A percentile compares a stretch with the other conserved stretches of the same genome.
phyloP scores from a whole-genome alignment of 352 stramenopile genomes.

The Globisporangium cystogenes region DNA sequence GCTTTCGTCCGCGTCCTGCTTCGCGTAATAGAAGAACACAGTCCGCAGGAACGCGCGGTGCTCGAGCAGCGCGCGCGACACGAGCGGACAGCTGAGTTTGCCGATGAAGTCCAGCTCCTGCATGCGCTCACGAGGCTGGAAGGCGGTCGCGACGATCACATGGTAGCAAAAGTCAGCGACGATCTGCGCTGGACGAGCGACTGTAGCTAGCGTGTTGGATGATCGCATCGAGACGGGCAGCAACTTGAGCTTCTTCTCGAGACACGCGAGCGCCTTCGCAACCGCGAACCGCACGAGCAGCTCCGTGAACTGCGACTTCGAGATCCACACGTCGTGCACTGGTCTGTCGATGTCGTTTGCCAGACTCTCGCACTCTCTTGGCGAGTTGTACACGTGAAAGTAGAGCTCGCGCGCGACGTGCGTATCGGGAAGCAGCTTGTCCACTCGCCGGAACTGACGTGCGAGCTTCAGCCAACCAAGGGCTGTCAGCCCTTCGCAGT shows the following conservation, averaged over 20 bases:
- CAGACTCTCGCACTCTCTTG: no score
- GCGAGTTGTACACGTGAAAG: constrained; percentile 2
- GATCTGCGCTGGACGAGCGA: constrained; percentile 22
- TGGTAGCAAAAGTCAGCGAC: constrained; percentile 35
- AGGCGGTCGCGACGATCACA: constrained; percentile 19
- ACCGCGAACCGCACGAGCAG: constrained; percentile 10
- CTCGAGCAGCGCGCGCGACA: constrained; percentile 38
- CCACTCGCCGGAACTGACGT: constrained; percentile 22
- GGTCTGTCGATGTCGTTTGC: background rate
- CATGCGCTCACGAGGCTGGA: constrained; percentile 6
- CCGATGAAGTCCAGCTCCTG: constrained; percentile 31
- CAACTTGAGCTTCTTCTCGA: background rate
- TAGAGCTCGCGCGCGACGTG: constrained; percentile 2
- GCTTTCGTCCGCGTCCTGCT: constrained; percentile 26
- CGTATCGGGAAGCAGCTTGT: constrained; percentile 18
- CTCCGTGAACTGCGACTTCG: constrained; percentile 12
- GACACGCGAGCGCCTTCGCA: background rate
- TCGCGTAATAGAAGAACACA: constrained; percentile 52
- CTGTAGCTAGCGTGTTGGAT: background rate
- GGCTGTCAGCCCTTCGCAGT: constrained; percentile 10
- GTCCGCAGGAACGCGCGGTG: constrained; percentile 46
- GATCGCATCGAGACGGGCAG: background rate
- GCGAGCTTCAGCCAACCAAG: constrained; percentile 30
- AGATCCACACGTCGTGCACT: constrained; percentile 6
- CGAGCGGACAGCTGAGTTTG: constrained; percentile 37